Evolutionary conservation across 306 rosid species (phyloP), one percentile per base, ranked within the genome.

Genomic region (Inga leiocalycina): DNA sequence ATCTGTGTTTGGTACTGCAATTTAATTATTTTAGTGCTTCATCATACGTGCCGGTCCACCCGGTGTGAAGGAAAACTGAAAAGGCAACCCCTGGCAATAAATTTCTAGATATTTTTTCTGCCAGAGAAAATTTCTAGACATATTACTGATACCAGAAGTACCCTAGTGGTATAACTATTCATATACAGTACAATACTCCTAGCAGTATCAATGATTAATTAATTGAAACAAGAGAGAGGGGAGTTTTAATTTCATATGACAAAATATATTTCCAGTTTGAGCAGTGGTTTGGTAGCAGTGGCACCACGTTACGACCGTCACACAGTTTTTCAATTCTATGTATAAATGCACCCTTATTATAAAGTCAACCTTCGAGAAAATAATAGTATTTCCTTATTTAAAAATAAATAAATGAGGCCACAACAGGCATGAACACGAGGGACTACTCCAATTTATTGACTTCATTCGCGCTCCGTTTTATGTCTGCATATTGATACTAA

Each of bases 281-380:
- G 80, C 77, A 73, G 80, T 85, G 79, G 22, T 75, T 77, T 81
- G 80, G 80, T 77, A 75, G 22, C 75, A 70, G 80, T 77, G 79
- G 22, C 75, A 70, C 62, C 70, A 70, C 43, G 8, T 5, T 39
- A 39, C 71, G 64, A 76, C 62, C 70, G 30, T 62, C 17, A 10
- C 37, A 4, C 68, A 27, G 6, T 76, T 80, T 57, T 39, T 48
- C 62, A 27, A 48, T 19, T 49, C 2, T 8, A 59, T 8, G 43
- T 39, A 77, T 57, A 41, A 85, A 61, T 20, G 24, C 34, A 39
- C 71, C 82, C 35, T 45, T 3, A 49, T 22, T 34, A 8, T 6
- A 2, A 77, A 72, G 77, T 77, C 83, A 81, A 81, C 80, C 32
- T 17, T 30, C 10, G 30, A 27, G 30, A 27, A 27, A 27, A 27